A percentile compares a stretch with the other conserved stretches of the same genome.
Conservation (phyloP, 2,329 filamentous ascomycete genomes). For the Paracoccidioides brasiliensis region DNA sequence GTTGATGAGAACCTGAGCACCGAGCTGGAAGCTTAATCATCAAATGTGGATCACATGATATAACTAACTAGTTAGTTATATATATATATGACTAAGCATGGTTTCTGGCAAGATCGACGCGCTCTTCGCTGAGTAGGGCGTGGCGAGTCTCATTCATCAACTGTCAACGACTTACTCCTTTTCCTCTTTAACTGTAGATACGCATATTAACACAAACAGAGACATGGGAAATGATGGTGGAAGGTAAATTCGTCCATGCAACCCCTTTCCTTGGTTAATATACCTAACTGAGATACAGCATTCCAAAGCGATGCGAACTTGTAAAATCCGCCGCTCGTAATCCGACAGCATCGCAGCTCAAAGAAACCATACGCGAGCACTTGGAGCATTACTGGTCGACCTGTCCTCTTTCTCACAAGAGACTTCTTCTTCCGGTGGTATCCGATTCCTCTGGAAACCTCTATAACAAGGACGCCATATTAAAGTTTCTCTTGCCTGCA, state of each 20-base stretch:
- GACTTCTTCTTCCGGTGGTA: constrained; percentile 61
- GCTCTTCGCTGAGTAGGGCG: too few relatives aligned
- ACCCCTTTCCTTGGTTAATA: neutral
- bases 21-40: neutral
- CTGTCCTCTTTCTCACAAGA: constrained; percentile 72
- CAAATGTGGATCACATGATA: neutral
- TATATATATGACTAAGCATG: too few relatives aligned
- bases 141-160: neutral
- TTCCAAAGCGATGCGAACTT: constrained; percentile 87
- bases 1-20: constrained; percentile 1
- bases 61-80: neutral
- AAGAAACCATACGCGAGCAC: constrained; percentile 74
- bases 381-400: constrained; percentile 76
- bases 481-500: constrained; percentile 51
- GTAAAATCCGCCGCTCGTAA: constrained; percentile 83
- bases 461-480: constrained; percentile 88
- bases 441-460: constrained; percentile 73
- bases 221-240: constrained; percentile 96
- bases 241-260: constrained; percentile 35
- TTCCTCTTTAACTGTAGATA: neutral
- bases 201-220: neutral
- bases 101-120: too few relatives aligned
- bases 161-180: neutral
- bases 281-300: constrained; percentile 38
- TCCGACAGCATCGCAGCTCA: constrained; percentile 72